Evolutionary conservation across 441 rosid genomes (phyloP).

Genomic region (Rhodomyrtus psidioides): DNA sequence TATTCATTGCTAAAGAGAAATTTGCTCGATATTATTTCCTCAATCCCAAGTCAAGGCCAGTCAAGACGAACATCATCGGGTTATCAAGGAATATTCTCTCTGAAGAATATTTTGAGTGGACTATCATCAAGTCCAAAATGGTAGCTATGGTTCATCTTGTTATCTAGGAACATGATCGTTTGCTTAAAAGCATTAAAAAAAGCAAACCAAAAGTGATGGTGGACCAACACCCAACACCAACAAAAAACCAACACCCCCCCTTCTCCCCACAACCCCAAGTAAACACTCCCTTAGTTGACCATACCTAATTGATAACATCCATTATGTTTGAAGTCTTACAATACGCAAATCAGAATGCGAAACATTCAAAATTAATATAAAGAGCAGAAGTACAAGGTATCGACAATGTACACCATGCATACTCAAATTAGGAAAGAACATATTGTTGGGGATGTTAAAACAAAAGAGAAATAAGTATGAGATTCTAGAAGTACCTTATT

Average conservation of each 20-base stretch:
- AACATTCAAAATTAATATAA: neutral
- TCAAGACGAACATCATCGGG: neutral
- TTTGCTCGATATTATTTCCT: neutral
- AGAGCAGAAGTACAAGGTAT: neutral
- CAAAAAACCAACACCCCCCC: neutral
- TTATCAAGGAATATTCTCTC: neutral
- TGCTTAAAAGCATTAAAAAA: neutral
- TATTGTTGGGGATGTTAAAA: neutral
- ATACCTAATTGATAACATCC: neutral
- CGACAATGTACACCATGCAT: neutral
- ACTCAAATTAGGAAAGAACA: neutral
- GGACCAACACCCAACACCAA: neutral
- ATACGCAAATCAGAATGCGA: neutral
- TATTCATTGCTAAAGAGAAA: neutral
- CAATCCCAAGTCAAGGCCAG: neutral
- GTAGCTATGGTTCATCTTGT: no score
- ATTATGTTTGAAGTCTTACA: neutral
- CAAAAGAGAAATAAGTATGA: neutral
- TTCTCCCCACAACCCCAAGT: no score
- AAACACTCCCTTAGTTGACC: neutral
- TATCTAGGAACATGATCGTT: neutral
- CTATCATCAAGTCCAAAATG: no score
- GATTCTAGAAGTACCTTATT: slow-evolving; percentile 56
- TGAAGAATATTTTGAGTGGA: neutral
- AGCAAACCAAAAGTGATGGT: neutral